A percentile compares a stretch with the other conserved stretches of the same genome.
Evolutionary conservation across 176 grass and related monocot genomes (phyloP).

Genomic region (Saccharum officinarum): DNA sequence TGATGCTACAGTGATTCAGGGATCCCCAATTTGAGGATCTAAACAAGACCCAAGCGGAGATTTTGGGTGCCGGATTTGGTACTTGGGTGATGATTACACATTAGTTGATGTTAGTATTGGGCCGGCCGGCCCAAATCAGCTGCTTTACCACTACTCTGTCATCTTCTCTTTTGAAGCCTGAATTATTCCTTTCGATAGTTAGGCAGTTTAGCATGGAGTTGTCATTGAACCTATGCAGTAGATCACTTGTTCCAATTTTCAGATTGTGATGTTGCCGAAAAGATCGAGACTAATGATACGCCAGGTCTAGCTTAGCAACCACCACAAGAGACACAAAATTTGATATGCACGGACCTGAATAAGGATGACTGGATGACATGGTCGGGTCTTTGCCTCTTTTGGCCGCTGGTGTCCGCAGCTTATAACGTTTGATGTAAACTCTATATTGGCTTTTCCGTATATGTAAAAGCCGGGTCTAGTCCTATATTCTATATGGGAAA

Average conservation of each 20-base stretch:
- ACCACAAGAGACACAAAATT: neutral
- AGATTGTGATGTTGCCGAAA: neutral
- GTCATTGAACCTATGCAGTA: neutral
- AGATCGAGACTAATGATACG: neutral
- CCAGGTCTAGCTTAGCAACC: neutral
- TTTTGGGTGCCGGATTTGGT: neutral
- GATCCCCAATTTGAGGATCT: too few species aligned
- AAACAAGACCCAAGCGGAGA: too few species aligned
- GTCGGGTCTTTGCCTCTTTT: neutral
- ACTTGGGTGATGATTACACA: neutral
- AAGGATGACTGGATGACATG: neutral
- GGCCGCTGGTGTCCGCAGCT: neutral
- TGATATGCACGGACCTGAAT: neutral
- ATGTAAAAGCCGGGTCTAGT: too few species aligned
- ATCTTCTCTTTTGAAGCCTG: neutral
- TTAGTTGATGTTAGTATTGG: neutral
- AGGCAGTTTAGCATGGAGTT: neutral
- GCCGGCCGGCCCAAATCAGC: slow-evolving; percentile 4
- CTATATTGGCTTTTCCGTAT: neutral
- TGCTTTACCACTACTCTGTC: neutral
- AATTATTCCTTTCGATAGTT: neutral
- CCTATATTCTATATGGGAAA: too few species aligned
- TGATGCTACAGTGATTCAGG: too few species aligned
- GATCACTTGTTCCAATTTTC: neutral
- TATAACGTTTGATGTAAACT: neutral